Percentiles rank a stretch among this genome's conserved stretches.
phyloP scores from a whole-genome alignment of 768 basidiomycete genomes.

The Peribolospora baueri region DNA sequence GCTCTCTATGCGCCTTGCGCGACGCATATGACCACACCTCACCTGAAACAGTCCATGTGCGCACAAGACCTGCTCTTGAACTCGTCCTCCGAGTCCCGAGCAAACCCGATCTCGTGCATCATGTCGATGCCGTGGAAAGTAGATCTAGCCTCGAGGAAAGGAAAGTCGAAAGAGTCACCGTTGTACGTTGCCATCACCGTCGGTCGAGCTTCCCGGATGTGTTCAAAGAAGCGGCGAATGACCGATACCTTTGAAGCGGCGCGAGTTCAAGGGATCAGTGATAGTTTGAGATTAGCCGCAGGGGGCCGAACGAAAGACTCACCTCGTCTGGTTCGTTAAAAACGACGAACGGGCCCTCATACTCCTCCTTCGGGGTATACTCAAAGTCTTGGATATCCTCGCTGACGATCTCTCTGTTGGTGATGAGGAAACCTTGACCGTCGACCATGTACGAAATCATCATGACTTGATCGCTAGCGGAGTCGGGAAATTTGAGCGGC shows the following conservation, averaged over 20 bases:
- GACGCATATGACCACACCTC: slow-evolving; percentile 2
- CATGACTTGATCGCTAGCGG: slow-evolving; percentile 91
- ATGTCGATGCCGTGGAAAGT: slow-evolving; percentile 81
- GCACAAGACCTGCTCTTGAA: slow-evolving; percentile 78
- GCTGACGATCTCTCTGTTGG: slow-evolving; percentile 85
- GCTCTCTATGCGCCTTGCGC: not conserved
- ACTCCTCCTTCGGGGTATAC: slow-evolving; percentile 93
- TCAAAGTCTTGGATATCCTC: slow-evolving; percentile 98
- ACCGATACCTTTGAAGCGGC: slow-evolving; percentile 37
- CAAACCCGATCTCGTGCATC: slow-evolving; percentile 82
- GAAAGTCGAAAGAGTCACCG: slow-evolving; percentile 98
- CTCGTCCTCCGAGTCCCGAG: slow-evolving; percentile 75
- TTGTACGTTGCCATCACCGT: slow-evolving; percentile 97
- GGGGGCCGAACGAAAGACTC: slow-evolving; percentile 7
- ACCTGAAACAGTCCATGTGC: slow-evolving; percentile 96
- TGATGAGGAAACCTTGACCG: slow-evolving; percentile 78
- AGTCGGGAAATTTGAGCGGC: slow-evolving; percentile 98
- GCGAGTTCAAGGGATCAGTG: too few relatives aligned
- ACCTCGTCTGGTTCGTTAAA: slow-evolving; percentile 77
- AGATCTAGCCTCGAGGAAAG: slow-evolving; percentile 69
- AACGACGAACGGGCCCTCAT: slow-evolving; percentile 82
- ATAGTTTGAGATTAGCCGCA: not conserved
- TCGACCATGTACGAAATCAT: slow-evolving; percentile 99
- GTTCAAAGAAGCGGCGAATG: slow-evolving; percentile 71
- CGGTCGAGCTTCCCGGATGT: slow-evolving; percentile 76